Evolutionary conservation across 768 basidiomycete species (phyloP).

Genomic region (Suillus plorans): DNA sequence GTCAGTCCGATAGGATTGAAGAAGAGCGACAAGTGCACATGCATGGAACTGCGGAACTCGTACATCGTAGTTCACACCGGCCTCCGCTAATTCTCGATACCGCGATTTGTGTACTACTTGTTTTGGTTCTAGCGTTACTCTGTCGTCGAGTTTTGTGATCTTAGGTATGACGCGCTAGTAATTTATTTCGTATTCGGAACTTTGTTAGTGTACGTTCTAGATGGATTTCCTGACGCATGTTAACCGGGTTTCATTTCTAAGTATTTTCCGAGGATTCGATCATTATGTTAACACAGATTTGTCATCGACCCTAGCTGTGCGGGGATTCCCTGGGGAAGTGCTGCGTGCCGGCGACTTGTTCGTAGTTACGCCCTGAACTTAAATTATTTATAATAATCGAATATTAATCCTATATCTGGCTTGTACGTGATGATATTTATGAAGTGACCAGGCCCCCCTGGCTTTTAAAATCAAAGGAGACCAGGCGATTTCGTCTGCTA

Average conservation of each 20-base stretch:
- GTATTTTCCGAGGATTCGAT: conserved; percentile 4
- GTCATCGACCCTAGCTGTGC: not conserved
- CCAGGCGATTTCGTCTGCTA: not conserved
- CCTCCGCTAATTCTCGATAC: conserved; percentile 72
- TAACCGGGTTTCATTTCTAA: not conserved
- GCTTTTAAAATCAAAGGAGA: not conserved
- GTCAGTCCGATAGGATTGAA: conserved; percentile 14
- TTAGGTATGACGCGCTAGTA: not conserved
- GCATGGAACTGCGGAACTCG: conserved; percentile 18
- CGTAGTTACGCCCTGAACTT: not conserved
- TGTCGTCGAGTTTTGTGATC: conserved; percentile 54
- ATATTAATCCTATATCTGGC: not conserved
- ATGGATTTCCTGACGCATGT: not conserved
- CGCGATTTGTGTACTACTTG: conserved; percentile 70
- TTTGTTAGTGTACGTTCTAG: not conserved
- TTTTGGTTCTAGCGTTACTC: conserved; percentile 65
- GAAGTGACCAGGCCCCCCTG: not conserved
- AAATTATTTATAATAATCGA: not conserved
- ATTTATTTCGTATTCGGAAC: not conserved
- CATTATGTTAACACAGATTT: conserved; percentile 2
- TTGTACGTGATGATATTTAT: not conserved
- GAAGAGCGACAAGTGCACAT: conserved; percentile 8
- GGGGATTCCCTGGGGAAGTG: conserved; percentile 4
- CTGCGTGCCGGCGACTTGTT: not conserved
- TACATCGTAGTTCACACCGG: conserved; percentile 23